Evolutionary conservation across 257 asterid genomes (phyloP).

Genomic region (Gentiana dahurica): DNA sequence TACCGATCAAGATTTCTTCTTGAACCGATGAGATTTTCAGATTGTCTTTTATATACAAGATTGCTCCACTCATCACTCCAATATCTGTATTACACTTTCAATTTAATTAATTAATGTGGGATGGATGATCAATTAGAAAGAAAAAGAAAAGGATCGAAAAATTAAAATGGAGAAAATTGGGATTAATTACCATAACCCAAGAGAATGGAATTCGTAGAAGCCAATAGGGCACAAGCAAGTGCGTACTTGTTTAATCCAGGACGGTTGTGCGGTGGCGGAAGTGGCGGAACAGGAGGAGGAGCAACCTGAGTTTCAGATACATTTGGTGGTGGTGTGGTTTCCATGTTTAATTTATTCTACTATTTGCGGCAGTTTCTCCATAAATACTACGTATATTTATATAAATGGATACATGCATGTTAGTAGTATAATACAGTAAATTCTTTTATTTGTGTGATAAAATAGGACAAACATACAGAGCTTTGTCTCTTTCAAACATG

Average conservation of each 20-base stretch:
- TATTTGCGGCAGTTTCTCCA: too few species aligned
- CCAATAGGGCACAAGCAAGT: slow-evolving; percentile 63
- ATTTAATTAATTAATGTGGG: background rate
- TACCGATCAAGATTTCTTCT: slow-evolving; percentile 57
- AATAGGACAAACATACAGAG: too few species aligned
- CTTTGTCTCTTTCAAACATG: too few species aligned
- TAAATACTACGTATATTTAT: too few species aligned
- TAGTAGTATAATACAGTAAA: too few species aligned
- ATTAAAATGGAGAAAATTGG: background rate
- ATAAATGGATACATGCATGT: too few species aligned
- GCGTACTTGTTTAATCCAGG: slow-evolving; percentile 48
- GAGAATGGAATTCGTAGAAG: slow-evolving; percentile 76
- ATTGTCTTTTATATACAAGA: slow-evolving; percentile 48
- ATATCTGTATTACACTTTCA: slow-evolving; percentile 24
- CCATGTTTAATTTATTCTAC: background rate
- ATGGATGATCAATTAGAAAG: too few species aligned
- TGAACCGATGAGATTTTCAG: slow-evolving; percentile 45
- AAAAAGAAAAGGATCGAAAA: too few species aligned
- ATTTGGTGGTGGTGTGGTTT: background rate
- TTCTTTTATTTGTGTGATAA: too few species aligned
- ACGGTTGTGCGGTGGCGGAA: background rate
- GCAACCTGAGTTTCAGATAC: background rate
- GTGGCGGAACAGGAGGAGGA: background rate
- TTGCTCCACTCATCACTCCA: slow-evolving; percentile 88
- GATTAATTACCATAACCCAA: slow-evolving; percentile 55